Conservation (phyloP, 768 basidiomycete genomes). For the Xerocomus spinulosus region DNA sequence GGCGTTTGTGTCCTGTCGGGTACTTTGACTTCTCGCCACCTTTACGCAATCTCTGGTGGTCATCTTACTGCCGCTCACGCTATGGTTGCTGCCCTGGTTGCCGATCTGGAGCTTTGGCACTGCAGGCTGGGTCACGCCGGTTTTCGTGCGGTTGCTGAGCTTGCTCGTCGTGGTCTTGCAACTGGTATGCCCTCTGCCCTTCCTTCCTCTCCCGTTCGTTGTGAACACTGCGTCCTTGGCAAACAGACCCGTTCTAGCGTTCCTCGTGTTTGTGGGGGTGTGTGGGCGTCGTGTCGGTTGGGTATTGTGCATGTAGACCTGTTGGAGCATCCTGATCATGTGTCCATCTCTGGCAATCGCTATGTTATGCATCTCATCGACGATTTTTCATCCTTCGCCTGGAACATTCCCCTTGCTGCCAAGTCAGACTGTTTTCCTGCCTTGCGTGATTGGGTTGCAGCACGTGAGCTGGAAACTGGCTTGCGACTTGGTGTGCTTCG, state of each 20-base stretch:
- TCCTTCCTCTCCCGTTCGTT: slow-evolving; percentile 19
- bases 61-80: slow-evolving; percentile 12
- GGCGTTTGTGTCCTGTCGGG: neutral
- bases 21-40: neutral
- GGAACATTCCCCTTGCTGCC: slow-evolving; percentile 30
- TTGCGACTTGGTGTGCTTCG: neutral
- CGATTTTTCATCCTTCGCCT: slow-evolving; percentile 15
- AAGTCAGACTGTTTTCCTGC: slow-evolving; percentile 24
- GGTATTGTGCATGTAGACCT: slow-evolving; percentile 29
- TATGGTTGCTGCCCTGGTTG: neutral
- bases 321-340: slow-evolving; percentile 12
- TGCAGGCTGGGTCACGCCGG: slow-evolving; percentile 26
- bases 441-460: slow-evolving; percentile 29
- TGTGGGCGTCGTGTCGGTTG: slow-evolving; percentile 22
- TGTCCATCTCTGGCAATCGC: neutral
- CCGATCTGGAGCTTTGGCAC: slow-evolving; percentile 28
- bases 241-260: slow-evolving; percentile 35
- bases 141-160: slow-evolving; percentile 18
- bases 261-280: slow-evolving; percentile 26
- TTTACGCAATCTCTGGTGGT: neutral
- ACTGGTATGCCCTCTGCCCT: slow-evolving; percentile 6
- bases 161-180: slow-evolving; percentile 7
- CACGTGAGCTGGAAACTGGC: neutral
- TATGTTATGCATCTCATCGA: slow-evolving; percentile 9
- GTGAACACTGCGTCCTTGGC: slow-evolving; percentile 35